phyloP scores from a whole-genome alignment of 1,284 basidiomycete species.

The Ustilago shanxiensis region DNA sequence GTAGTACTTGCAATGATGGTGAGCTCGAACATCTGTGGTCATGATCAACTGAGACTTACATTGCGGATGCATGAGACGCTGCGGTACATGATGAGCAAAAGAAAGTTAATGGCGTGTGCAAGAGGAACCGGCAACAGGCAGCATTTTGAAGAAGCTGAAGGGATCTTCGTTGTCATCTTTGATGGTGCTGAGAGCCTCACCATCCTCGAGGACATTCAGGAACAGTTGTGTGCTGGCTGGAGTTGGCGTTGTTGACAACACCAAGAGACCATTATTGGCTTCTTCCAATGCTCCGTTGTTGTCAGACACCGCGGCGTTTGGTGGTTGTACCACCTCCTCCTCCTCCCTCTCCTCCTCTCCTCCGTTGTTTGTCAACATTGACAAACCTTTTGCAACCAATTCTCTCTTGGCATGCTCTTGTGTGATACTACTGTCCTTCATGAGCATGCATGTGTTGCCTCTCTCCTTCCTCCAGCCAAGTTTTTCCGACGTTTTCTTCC shows the following conservation, averaged over 20 bases:
- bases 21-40: background rate
- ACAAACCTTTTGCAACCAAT: slow-evolving; percentile 10
- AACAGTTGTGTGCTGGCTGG: background rate
- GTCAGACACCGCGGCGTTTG: background rate
- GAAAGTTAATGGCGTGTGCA: background rate
- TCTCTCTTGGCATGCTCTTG: slow-evolving; percentile 14
- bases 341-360: background rate
- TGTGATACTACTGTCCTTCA: slow-evolving; percentile 13
- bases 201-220: slow-evolving; percentile 5
- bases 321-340: slow-evolving; percentile 9
- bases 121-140: background rate
- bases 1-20: background rate
- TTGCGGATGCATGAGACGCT: background rate
- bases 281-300: background rate
- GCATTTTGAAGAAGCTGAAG: background rate
- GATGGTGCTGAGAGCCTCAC: slow-evolving; percentile 11
- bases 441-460: slow-evolving; percentile 5
- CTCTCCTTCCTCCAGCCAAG: background rate
- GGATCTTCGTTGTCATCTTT: background rate
- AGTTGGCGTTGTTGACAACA: background rate
- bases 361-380: background rate
- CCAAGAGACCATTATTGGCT: background rate
- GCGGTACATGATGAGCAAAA: slow-evolving; percentile 9
- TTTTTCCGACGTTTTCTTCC: background rate
- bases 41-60: background rate